Evolutionary conservation across 257 asterid species (phyloP).

Genomic region (Nemophila menziesii): DNA sequence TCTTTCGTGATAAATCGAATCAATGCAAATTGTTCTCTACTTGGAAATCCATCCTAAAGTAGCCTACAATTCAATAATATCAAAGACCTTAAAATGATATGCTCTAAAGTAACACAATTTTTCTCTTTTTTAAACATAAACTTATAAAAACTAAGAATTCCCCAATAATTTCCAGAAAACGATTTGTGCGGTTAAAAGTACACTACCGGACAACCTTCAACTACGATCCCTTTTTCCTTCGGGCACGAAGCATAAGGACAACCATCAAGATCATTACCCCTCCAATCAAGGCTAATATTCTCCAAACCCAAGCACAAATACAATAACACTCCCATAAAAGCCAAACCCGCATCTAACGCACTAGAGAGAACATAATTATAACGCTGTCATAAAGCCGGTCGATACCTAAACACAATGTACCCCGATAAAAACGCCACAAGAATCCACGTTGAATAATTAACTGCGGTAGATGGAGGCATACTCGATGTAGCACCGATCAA

Average conservation of each 20-base stretch:
- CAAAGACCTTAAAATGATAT: no score
- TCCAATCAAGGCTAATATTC: slow-evolving; percentile 42
- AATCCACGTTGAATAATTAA: slow-evolving; percentile 76
- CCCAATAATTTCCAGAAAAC: no score
- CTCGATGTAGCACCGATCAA: slow-evolving; percentile 53
- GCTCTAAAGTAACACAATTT: no score
- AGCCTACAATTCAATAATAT: no score
- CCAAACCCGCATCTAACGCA: slow-evolving; percentile 80
- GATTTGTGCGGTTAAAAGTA: no score
- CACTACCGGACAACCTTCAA: slow-evolving; percentile 46
- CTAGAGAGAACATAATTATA: slow-evolving; percentile 80
- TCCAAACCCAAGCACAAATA: slow-evolving; percentile 63
- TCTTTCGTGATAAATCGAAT: no score
- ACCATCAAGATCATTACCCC: slow-evolving; percentile 81
- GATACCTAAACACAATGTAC: slow-evolving; percentile 44
- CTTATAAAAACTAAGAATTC: no score
- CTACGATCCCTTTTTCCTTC: slow-evolving; percentile 35
- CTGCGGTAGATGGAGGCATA: slow-evolving; percentile 95
- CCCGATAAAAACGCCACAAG: slow-evolving; percentile 70
- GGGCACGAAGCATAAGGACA: slow-evolving; percentile 84
- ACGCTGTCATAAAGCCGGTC: slow-evolving; percentile 69
- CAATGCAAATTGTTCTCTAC: no score
- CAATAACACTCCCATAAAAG: slow-evolving; percentile 79
- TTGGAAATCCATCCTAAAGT: no score
- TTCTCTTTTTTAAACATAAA: no score